Percentiles rank a stretch among this genome's conserved stretches.
phyloP scores from a whole-genome alignment of 441 rosid genomes.

The Arabidopsis hybrid region DNA sequence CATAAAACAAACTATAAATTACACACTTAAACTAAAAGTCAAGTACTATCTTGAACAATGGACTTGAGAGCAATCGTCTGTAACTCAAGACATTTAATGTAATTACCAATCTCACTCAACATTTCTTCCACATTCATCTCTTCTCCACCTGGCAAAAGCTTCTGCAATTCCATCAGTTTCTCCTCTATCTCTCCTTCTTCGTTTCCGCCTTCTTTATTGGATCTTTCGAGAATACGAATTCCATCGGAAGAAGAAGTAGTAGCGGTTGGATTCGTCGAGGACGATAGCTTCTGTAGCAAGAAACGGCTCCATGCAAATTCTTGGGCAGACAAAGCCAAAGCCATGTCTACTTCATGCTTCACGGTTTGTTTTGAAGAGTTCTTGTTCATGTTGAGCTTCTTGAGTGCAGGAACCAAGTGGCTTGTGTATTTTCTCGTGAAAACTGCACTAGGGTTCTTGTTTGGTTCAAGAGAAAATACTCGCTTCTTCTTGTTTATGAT shows the following conservation, averaged over 20 bases:
- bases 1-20: slow-evolving; percentile 14
- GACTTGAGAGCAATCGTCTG: slow-evolving; percentile 47
- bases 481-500: slow-evolving; percentile 42
- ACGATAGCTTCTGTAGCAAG: slow-evolving; percentile 43
- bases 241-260: slow-evolving; percentile 8
- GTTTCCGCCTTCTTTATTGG: slow-evolving; percentile 8
- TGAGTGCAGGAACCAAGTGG: slow-evolving; percentile 47
- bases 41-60: slow-evolving; percentile 34
- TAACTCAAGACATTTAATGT: slow-evolving; percentile 50
- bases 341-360: slow-evolving; percentile 52
- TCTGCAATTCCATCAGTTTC: slow-evolving; percentile 40
- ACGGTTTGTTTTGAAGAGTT: slow-evolving; percentile 34
- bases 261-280: slow-evolving; percentile 18
- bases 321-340: slow-evolving; percentile 50
- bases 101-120: slow-evolving; percentile 50
- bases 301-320: slow-evolving; percentile 53
- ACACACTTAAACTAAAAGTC: slow-evolving; percentile 26
- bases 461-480: slow-evolving; percentile 42
- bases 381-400: slow-evolving; percentile 38
- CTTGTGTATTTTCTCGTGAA: slow-evolving; percentile 47
- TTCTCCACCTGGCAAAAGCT: slow-evolving; percentile 50
- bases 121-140: slow-evolving; percentile 48
- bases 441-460: slow-evolving; percentile 11
- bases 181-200: slow-evolving; percentile 32
- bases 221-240: slow-evolving; percentile 20